Base-by-base conservation (phyloP, 805 yeast species). In the Maudiozyma pseudohumilis region DNA sequence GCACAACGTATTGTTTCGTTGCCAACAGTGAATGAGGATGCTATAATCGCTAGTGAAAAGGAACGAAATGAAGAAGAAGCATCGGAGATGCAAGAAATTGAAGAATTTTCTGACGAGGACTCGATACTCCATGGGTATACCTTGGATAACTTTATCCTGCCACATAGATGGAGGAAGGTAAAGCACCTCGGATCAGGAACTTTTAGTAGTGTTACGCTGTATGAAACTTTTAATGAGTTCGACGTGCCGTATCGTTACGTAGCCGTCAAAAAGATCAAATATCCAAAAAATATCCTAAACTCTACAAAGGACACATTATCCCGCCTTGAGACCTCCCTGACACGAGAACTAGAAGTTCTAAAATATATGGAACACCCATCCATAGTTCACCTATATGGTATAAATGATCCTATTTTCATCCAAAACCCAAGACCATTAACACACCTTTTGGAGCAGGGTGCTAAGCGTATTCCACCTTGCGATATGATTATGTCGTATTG, bases 281-380 rank as follows among this genome's bases (percentile, higher is more conserved):
- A 72, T 29, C 65, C 67, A 1, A 50, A 44, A 10, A 52, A 54
- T 18, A 21, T 55, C 32, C 42, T 39, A 56, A 55, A 31, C 36
- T 60, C 60, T 21, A 59, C 58, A 20, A 71, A 70, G 23, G 72
- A 70, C 4, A 60, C 71, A 3, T 55, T 69, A 10, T 63, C 69
- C 5, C 63, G 84, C 32, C 64, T 80, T 18, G 80, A 79, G 49
- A 70, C 72, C 40, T 74, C 84, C 0, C 55, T 80, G 32, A 60
- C 67, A n/a, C 67, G 97, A 43, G 98, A 92, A 53, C 54, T 87
- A 19, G 77, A 74, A 18, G 74, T 87, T 6, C 63, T 89, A 41
- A 61, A 63, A 37, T 56, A 63, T 10, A 44, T 79, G 11, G 46
- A 67, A 25, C 92, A 85, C 55, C 94, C 94, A 1, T 75, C 81